Conservation (phyloP, 495 filamentous ascomycete species). For the Aspergillus carlsbadensis region DNA sequence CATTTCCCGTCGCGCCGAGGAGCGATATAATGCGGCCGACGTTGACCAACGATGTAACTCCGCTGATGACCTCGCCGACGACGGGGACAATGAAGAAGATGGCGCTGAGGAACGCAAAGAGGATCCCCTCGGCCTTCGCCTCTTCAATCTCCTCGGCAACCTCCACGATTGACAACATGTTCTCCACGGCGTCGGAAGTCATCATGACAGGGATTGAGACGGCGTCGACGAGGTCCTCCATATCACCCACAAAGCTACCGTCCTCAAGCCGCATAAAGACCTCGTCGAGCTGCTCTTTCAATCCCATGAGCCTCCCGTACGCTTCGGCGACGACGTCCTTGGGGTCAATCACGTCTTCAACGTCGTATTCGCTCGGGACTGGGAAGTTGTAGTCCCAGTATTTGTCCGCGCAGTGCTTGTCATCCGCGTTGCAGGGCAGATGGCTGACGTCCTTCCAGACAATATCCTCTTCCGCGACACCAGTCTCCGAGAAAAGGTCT, state of each 20-base stretch:
- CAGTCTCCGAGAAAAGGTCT: background rate
- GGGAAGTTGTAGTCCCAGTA: constrained; percentile 8
- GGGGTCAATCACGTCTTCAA: constrained; percentile 7
- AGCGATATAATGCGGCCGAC: constrained; percentile 12
- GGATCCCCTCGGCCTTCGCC: constrained; percentile 1
- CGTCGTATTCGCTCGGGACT: background rate
- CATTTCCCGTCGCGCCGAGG: constrained; percentile 5
- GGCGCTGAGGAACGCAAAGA: constrained; percentile 3
- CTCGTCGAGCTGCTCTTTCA: background rate
- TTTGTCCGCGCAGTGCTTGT: background rate
- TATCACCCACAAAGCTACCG: too few species aligned
- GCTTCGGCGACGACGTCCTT: constrained; percentile 5
- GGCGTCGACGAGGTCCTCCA: constrained; percentile 2
- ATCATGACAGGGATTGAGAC: constrained; percentile 2
- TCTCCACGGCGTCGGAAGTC: constrained; percentile 4
- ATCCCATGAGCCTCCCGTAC: background rate
- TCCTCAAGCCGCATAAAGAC: too few species aligned
- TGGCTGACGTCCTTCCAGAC: background rate
- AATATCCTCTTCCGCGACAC: background rate
- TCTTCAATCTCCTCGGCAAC: constrained; percentile 7
- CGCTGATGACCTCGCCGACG: background rate
- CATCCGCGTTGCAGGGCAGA: background rate
- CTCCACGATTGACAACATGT: constrained; percentile 1
- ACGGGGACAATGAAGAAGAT: constrained; percentile 9
- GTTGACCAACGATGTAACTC: background rate